A percentile compares a stretch with the other conserved stretches of the same genome.
These are phyloP conservation scores for Byssothecium circinans DNA, from an alignment of 2,329 filamentous ascomycete species.

Conservation along the genomic window DNA sequence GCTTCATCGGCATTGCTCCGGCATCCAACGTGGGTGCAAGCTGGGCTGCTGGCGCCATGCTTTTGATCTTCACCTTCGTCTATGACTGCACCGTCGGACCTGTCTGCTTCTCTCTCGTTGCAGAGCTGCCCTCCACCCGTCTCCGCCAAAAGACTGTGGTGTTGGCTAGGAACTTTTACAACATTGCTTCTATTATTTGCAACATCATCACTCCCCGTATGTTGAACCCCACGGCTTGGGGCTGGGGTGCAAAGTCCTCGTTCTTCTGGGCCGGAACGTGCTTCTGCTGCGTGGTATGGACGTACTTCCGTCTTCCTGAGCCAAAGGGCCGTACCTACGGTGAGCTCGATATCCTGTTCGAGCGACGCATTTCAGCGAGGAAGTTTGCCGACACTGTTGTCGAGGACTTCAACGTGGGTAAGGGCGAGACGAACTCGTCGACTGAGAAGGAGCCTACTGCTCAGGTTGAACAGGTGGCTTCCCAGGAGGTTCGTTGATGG, in stretches of 20 bases:
- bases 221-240: conserved; percentile 41
- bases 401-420: conserved; percentile 19
- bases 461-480: conserved; percentile 29
- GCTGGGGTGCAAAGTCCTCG: conserved; percentile 79
- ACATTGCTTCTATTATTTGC: conserved; percentile 77
- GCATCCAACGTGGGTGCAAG: conserved; percentile 50
- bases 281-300: conserved; percentile 76
- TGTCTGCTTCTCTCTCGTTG: conserved; percentile 85
- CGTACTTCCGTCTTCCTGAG: conserved; percentile 78
- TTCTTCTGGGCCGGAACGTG: conserved; percentile 87
- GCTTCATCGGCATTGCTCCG: conserved; percentile 69
- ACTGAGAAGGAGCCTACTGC: conserved; percentile 19
- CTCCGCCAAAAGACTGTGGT: conserved; percentile 92
- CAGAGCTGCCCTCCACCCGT: conserved; percentile 78
- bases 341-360: conserved; percentile 82
- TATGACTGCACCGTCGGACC: conserved; percentile 88
- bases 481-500: not conserved
- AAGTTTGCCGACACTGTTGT: conserved; percentile 35
- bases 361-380: conserved; percentile 47
- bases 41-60: conserved; percentile 40
- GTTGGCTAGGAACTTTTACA: conserved; percentile 73
- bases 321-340: conserved; percentile 79
- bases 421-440: conserved; percentile 5
- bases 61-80: conserved; percentile 57
- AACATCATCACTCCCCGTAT: conserved; percentile 50